Base-by-base conservation (phyloP, 2,329 filamentous ascomycete genomes). In the Penicillium vulpinum region DNA sequence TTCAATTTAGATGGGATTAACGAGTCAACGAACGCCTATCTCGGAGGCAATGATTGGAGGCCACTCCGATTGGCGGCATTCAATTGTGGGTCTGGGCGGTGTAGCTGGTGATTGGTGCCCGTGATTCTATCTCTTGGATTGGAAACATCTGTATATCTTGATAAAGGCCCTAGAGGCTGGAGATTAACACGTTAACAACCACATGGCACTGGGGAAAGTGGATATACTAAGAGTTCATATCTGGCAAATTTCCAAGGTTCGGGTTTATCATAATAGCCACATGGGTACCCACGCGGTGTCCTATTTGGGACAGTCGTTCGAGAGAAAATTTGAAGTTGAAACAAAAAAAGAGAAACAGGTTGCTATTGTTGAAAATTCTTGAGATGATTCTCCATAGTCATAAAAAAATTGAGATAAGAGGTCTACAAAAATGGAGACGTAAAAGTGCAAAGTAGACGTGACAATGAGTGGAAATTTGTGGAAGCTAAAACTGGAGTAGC, bases 31-130 rank as follows among this genome's bases (percentile, higher is more conserved):
- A 28, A 9, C 46, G 28, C 46, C 22, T 49, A 49, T 39, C 46
- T 49, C 33, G 46, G 31, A 18, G 33, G 11, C 11, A 28, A 18
- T 10, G 21, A 13, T 51, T 45, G n/a, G 22, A 18, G 16, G 15
- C 21, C 11, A 10, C 39, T 53, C 57, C 52, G 57, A 60, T 56
- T 60, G 58, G 58, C 56, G 51, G 58, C 56, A 60, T 60, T 51
- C 2, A 15, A 15, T 3, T 44, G 9, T 44, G 49, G 35, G 16
- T 3, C 5, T 2, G 1, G 8, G 4, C 49, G 49, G 49, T 11
- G 16, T 52, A 24, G 18, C 8, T 36, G 16, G 10, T 52, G 21
- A 52, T 44, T 52, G 49, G 49, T 28, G 38, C 13, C 6, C 26
- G 11, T 18, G 13, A 24, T 24, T 3, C 10, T 4, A 10, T 5